Evolutionary conservation across 495 filamentous ascomycete genomes (phyloP).

Genomic region (Xylaria sp.): DNA sequence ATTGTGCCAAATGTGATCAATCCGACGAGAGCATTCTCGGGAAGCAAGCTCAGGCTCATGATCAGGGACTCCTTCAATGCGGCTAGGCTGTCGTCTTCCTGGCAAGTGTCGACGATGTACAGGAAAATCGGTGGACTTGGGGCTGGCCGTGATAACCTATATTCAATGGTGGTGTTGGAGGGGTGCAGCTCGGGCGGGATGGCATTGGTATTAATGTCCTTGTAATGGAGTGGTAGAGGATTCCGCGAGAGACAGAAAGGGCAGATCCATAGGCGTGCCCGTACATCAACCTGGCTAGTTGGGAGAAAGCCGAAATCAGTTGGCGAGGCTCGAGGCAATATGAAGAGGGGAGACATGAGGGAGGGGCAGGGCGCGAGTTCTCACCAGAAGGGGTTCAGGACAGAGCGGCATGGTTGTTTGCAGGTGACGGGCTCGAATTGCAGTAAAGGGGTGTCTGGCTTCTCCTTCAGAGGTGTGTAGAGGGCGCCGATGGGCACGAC

Average conservation of each 20-base stretch:
- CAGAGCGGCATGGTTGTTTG: constrained; percentile 94
- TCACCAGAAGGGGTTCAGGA: constrained; percentile 96
- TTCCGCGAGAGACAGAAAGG: constrained; percentile 98
- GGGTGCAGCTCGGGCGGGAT: constrained; percentile 97
- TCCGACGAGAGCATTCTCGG: constrained; percentile 91
- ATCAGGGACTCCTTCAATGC: constrained; percentile 95
- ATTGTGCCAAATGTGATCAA: constrained; percentile 97
- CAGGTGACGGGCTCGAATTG: constrained; percentile 98
- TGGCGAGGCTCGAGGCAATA: neutral
- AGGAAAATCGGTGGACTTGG: constrained; percentile 96
- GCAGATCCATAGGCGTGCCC: constrained; percentile 96
- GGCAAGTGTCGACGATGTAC: constrained; percentile 98
- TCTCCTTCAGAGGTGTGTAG: constrained; percentile 97
- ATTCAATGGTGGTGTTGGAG: constrained; percentile 95
- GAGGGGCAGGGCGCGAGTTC: constrained; percentile 25
- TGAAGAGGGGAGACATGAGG: constrained; percentile 10
- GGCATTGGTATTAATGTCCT: constrained; percentile 93
- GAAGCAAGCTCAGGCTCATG: constrained; percentile 94
- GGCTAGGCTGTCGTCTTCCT: constrained; percentile 96
- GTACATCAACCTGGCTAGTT: constrained; percentile 88
- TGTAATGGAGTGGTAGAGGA: constrained; percentile 94
- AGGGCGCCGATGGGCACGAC: constrained; percentile 97
- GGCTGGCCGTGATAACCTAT: constrained; percentile 89
- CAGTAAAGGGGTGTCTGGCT: constrained; percentile 84
- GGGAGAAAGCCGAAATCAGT: constrained; percentile 32